Base-by-base conservation (phyloP, 257 asterid genomes). In the Fraxinus pennsylvanica region DNA sequence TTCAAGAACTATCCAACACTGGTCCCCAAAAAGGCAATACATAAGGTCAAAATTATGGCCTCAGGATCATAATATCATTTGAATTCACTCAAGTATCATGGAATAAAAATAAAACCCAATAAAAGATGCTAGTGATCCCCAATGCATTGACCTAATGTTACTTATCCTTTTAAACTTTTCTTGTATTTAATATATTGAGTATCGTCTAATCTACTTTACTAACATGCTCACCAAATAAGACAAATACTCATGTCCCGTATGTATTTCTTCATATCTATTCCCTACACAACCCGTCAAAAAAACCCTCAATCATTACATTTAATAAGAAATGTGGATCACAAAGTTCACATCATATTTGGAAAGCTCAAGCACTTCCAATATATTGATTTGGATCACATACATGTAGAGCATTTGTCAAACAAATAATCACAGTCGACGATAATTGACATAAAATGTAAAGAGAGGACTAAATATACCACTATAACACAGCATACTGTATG, bases 31-130 rank as follows among this genome's bases (percentile, higher is more conserved):
- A 83, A 74, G 36, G 88, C 65, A 65, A 78, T 71, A 79, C 78
- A 78, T 14, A 80, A 80, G 69, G 89, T 84, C 87, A 85, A 85
- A 69, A 27, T 75, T 27, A 82, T 79, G 87, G 77, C 82, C 83
- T 80, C 68, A 25, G 68, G 71, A 75, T 84, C 78, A 81, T 79
- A 66, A 84, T 81, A 72, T 21, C 86, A 81, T 74, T 43, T 81
- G 71, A 82, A 76, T 77, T 78, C 43, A 73, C 29, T 73, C 71
- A 13, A 45, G 68, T 47, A 45, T 50, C 74, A 72, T 68, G 8
- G 72, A 76, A 50, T 29, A 35, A 81, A 72, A 81, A 68, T 15
- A 41, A 36, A 52, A 52, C 19, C 41, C 15, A 72, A 29, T 3
- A 35, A 68, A 66, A 59, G 43, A 36, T 29, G 78, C 66, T 57